Evolutionary conservation across 495 filamentous ascomycete genomes (phyloP), one percentile per base, ranked within the genome.

Genomic region (Copromyces sp.): DNA sequence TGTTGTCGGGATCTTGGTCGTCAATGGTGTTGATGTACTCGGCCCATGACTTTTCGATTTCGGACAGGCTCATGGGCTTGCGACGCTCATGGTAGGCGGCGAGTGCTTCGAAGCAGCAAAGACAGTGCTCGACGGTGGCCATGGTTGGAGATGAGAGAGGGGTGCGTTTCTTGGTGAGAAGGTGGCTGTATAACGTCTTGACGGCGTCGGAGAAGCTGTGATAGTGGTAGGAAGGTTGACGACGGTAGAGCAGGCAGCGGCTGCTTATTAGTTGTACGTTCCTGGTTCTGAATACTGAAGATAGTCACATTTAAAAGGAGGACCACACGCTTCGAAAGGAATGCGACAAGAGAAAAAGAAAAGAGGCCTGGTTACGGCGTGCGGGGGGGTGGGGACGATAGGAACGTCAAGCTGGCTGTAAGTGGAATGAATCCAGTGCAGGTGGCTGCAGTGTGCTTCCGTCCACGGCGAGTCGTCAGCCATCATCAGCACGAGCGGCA

Each of bases 101-200:
- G 83, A 99, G 91, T 24, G 84, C 83, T 81, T 99, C 94, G 86
- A 98, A 98, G 83, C 93, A 97, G 82, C 89, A 96, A 73, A 92
- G 90, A 79, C 94, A 98, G 76, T 98, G 94, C 53, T 89, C 89
- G 68, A 87, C 79, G 47, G 90, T 90, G 37, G 95, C 94, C 95
- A 98, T 99, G 73, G 29, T 38, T 77, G 69, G 39, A 39, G 68
- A 41, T 73, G 24, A 44, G 42, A 37, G 9, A 4, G 38, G 7
- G 16, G 9, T 59, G 16, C 39, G 53, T 17, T 65, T 65, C 7
- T 61, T 35, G 53, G 29, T 5, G 14, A 65, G 29, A 65, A 65
- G 6, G 29, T 35, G 53, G 14, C 29, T 72, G 24, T 71, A 39
- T 65, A 72, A 45, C 39, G 41, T 20, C 24, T 59, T 44, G 71